phyloP scores from a whole-genome alignment of 257 asterid genomes.

The Salvia splendens region DNA sequence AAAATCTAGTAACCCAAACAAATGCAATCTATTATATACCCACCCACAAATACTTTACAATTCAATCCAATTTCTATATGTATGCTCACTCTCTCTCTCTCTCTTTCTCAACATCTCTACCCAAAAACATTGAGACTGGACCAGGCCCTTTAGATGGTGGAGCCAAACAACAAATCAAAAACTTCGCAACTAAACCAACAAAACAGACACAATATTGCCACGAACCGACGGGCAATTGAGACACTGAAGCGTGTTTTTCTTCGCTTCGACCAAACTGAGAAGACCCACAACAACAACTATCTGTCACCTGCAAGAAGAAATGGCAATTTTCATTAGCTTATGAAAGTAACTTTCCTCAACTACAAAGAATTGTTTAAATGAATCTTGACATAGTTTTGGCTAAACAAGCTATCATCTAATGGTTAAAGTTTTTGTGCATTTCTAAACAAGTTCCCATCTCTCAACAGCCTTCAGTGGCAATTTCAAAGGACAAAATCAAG shows the following conservation, averaged over 20 bases:
- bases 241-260: slow-evolving; percentile 27
- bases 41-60: slow-evolving; percentile 30
- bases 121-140: slow-evolving; percentile 30
- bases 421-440: background rate
- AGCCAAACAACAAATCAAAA: slow-evolving; percentile 34
- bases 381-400: background rate
- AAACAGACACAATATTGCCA: slow-evolving; percentile 23
- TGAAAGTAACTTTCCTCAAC: background rate
- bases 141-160: slow-evolving; percentile 27
- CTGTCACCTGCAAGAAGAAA: slow-evolving; percentile 40
- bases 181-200: slow-evolving; percentile 23
- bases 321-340: slow-evolving; percentile 12
- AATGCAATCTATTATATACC: background rate
- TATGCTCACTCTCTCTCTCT: slow-evolving; percentile 23
- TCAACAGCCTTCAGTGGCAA: background rate
- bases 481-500: background rate
- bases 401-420: background rate
- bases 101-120: slow-evolving; percentile 17
- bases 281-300: slow-evolving; percentile 28
- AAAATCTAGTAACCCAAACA: background rate
- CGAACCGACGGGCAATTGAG: slow-evolving; percentile 26
- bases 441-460: background rate
- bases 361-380: background rate
- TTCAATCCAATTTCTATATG: slow-evolving; percentile 35
- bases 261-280: slow-evolving; percentile 37